Base-by-base conservation (phyloP, 2,329 filamentous ascomycete genomes). In the Nemania diffusa region DNA sequence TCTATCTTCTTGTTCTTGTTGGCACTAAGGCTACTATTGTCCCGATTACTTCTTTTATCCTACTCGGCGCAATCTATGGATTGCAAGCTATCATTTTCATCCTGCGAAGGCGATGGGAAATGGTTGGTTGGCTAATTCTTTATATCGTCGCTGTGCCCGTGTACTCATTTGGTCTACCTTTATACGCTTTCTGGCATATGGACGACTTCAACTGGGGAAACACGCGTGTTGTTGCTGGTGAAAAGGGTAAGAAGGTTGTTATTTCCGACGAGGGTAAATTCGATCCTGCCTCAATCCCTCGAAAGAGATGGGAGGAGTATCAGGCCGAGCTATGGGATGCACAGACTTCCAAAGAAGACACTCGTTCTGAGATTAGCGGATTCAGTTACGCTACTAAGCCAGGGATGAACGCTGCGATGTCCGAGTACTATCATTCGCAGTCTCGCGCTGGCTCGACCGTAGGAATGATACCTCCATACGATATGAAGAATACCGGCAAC, bases 161-260 rank as follows among this genome's bases (percentile, higher is more conserved):
- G 71, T 99, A 97, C 85, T 91, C 92, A 50, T 93, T 97, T 70
- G 94, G 88, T 65, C 86, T 99, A 51, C 96, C 96, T 0, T 83
- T 99, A 29, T 98, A 98, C 80, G 87, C 95, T 57, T 99, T 99
- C 87, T 99, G 96, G 96, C 88, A 97, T 83, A 98, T 98, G 96
- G 96, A 99, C 80, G 96, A 99, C 82, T 99, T 99, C 88, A 92
- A 92, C 75, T 99, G 96, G 96, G 96, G 96, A 81, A 99, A 97
- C 81, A 99, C 96, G 46, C 95, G 96, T 89, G 89, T 99, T 65
- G 94, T 99, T 71, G 96, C 92, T 7, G 96, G 96, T 78, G 96
- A 99, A 79, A 91, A 91, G 79, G 96, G 96, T 71, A 91, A 93
- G 79, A 95, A 97, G 84, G 84, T 98, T 69, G 89, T 99, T 73